A percentile compares a stretch with the other conserved stretches of the same genome.
Conservation (phyloP, 2,329 filamentous ascomycete species). For the Beauveria brongniartii region DNA sequence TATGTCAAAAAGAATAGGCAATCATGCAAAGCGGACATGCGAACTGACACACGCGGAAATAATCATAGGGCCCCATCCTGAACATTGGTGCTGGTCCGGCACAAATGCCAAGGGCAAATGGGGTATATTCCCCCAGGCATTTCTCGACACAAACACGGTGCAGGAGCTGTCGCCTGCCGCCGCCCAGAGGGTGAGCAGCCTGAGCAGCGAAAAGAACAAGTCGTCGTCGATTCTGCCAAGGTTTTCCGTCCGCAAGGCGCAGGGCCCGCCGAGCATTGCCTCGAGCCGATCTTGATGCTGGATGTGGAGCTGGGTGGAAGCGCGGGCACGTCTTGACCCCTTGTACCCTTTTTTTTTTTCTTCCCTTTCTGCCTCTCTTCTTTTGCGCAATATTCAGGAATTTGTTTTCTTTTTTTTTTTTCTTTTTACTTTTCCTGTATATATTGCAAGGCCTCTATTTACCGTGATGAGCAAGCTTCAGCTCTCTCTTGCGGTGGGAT, state of each 20-base stretch:
- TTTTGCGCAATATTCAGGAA: no score
- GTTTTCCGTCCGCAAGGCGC: slow-evolving; percentile 21
- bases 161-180: slow-evolving; percentile 24
- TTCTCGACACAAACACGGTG: slow-evolving; percentile 39
- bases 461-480: no score
- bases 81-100: slow-evolving; percentile 51
- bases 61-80: slow-evolving; percentile 32
- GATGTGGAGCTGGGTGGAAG: neutral
- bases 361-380: no score
- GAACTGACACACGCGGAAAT: slow-evolving; percentile 8
- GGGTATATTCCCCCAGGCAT: slow-evolving; percentile 45
- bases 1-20: no score
- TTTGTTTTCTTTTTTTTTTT: no score
- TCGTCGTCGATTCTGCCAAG: slow-evolving; percentile 26
- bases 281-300: slow-evolving; percentile 18
- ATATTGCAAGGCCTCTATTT: no score
- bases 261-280: slow-evolving; percentile 24
- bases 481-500: no score
- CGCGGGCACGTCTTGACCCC: no score
- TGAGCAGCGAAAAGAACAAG: slow-evolving; percentile 28
- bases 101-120: slow-evolving; percentile 43
- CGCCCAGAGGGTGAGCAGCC: slow-evolving; percentile 22
- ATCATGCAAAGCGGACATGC: neutral
- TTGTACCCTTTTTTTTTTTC: neutral
- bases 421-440: no score